phyloP scores from a whole-genome alignment of 2,329 filamentous ascomycete genomes.

The Ceratocystis colombiana region DNA sequence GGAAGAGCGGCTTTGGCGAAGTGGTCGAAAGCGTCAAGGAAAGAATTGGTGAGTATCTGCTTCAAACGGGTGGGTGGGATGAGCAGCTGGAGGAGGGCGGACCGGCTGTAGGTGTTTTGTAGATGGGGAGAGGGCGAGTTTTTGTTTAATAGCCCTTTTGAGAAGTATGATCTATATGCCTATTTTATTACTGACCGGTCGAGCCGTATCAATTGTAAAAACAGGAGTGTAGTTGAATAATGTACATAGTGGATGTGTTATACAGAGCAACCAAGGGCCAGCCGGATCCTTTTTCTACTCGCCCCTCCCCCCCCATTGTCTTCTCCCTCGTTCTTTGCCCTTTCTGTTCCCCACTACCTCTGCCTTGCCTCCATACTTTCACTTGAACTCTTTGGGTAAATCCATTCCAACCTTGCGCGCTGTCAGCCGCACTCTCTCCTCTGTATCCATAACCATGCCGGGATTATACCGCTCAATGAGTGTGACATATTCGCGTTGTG shows the following conservation, averaged over 20 bases:
- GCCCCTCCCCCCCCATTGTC: background rate
- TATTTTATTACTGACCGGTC: background rate
- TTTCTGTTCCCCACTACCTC: background rate
- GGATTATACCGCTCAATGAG: slow-evolving; percentile 89
- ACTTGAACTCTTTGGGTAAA: slow-evolving; percentile 54
- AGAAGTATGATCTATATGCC: background rate
- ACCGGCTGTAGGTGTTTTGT: slow-evolving; percentile 40
- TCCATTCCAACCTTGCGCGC: slow-evolving; percentile 86
- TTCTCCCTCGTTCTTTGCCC: background rate
- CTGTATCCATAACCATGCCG: slow-evolving; percentile 74
- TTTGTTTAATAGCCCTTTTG: slow-evolving; percentile 11
- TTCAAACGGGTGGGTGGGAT: slow-evolving; percentile 79
- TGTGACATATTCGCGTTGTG: slow-evolving; percentile 74
- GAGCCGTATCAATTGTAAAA: background rate
- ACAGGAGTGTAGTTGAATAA: background rate
- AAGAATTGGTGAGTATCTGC: slow-evolving; percentile 61
- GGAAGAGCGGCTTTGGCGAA: slow-evolving; percentile 75
- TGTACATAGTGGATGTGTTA: background rate
- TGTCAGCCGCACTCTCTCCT: slow-evolving; percentile 74
- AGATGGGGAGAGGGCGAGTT: slow-evolving; percentile 23
- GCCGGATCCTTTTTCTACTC: background rate
- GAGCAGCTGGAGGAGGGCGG: slow-evolving; percentile 54
- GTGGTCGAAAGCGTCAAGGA: slow-evolving; percentile 63
- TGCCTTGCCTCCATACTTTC: slow-evolving; percentile 14
- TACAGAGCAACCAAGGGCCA: background rate